Conservation (phyloP, 176 grass and related monocot species). For the Coix lacrymajobi region DNA sequence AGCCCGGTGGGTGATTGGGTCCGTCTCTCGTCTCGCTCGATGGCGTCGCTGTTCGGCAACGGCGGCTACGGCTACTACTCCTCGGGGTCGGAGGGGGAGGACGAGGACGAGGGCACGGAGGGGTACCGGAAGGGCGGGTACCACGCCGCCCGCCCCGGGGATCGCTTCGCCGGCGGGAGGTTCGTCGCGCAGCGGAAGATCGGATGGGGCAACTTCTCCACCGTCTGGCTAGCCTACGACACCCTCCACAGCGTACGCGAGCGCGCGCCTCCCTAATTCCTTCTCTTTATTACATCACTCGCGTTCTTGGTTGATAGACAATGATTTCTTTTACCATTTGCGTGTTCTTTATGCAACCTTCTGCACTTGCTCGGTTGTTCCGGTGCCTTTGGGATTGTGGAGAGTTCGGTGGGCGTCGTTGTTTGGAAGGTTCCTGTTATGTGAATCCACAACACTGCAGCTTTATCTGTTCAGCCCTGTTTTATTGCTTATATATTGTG, state of each 20-base stretch:
- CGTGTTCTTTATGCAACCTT: constrained; percentile 10
- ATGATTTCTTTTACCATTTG: neutral
- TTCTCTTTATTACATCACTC: neutral
- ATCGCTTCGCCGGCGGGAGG: constrained; percentile 73
- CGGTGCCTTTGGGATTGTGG: neutral
- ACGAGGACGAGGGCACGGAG: constrained; percentile 80
- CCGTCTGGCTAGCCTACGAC: constrained; percentile 98
- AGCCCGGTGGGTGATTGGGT: neutral
- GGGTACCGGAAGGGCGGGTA: constrained; percentile 91
- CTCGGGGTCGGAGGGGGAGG: constrained; percentile 53
- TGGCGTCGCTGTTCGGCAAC: constrained; percentile 28
- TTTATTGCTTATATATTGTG: neutral
- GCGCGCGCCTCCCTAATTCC: neutral
- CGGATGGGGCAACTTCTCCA: constrained; percentile 95
- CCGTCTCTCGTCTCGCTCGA: neutral
- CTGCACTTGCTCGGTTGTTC: neutral
- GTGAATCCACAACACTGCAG: constrained; percentile 12
- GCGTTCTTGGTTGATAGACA: neutral
- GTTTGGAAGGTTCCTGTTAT: constrained; percentile 11
- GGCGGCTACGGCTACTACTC: constrained; percentile 27
- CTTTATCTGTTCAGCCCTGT: constrained; percentile 22
- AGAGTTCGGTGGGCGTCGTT: neutral
- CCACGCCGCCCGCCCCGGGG: constrained; percentile 73
- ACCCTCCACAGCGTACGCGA: constrained; percentile 55
- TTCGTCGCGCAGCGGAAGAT: constrained; percentile 92